Evolutionary conservation across 2,329 filamentous ascomycete genomes (phyloP).

Genomic region (Neofusicoccum parvum): DNA sequence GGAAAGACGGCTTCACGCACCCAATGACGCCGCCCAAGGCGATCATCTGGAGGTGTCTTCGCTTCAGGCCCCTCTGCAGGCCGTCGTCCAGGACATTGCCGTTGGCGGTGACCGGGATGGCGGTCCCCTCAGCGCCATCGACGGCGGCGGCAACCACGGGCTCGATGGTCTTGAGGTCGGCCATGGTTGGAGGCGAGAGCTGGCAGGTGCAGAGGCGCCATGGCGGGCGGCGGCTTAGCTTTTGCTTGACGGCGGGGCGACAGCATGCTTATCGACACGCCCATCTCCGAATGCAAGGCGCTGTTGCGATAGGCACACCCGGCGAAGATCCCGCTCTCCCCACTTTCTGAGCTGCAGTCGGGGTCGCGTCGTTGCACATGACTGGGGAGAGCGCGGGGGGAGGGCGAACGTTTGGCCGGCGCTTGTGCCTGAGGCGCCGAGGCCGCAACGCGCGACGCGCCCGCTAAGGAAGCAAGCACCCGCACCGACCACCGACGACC

Average conservation of each 20-base stretch:
- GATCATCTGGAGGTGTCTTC: conserved; percentile 61
- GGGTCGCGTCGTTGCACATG: too few relatives aligned
- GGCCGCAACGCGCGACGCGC: too few relatives aligned
- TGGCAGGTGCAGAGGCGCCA: neutral
- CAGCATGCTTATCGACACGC: neutral
- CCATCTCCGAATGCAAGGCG: neutral
- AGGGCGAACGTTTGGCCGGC: too few relatives aligned
- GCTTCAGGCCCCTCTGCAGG: conserved; percentile 43
- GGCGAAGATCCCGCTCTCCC: neutral
- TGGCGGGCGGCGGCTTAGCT: too few relatives aligned
- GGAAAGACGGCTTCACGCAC: neutral
- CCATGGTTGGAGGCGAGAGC: neutral
- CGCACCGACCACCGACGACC: too few relatives aligned
- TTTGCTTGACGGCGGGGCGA: neutral
- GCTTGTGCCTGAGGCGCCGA: too few relatives aligned
- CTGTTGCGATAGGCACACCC: neutral
- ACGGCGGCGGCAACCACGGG: neutral
- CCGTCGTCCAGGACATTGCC: conserved; percentile 5
- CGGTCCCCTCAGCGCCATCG: neutral
- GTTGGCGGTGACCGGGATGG: neutral
- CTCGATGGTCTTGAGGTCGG: neutral
- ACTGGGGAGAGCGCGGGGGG: too few relatives aligned
- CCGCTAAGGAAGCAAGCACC: too few relatives aligned
- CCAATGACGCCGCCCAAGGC: conserved; percentile 48
- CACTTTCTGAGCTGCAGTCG: neutral